Evolutionary conservation across 148 eudicot genomes (phyloP).

Genomic region (Vaccinium vitisidaea): DNA sequence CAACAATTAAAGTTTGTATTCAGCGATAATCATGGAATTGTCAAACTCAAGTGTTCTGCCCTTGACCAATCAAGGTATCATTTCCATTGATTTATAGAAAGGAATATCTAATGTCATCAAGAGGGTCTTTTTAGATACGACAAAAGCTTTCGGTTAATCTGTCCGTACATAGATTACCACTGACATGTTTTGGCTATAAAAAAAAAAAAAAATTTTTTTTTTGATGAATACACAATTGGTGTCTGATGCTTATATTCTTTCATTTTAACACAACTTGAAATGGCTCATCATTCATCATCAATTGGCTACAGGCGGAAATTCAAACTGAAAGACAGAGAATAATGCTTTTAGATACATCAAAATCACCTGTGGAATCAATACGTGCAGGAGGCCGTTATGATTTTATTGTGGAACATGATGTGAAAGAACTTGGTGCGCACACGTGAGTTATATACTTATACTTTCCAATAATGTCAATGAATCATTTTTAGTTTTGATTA

Average conservation of each 20-base stretch:
- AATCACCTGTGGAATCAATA: conserved; percentile 94
- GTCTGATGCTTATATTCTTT: background rate
- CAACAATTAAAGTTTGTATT: background rate
- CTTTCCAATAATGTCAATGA: background rate
- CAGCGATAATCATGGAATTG: background rate
- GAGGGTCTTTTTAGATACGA: background rate
- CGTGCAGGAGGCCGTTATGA: conserved; percentile 98
- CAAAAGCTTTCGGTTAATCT: background rate
- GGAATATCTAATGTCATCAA: background rate
- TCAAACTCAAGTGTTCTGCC: background rate
- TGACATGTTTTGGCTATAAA: background rate
- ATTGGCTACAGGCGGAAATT: conserved; percentile 82
- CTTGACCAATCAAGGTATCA: background rate
- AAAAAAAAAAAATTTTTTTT: background rate
- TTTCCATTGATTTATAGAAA: background rate
- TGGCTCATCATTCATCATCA: conserved; percentile 14
- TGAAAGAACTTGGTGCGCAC: conserved; percentile 97
- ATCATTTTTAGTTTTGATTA: background rate
- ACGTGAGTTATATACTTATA: conserved; percentile 52
- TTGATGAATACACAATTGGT: background rate
- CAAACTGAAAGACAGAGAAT: conserved; percentile 98
- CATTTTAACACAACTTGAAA: conserved; percentile 1
- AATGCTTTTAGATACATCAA: conserved; percentile 88
- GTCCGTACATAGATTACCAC: background rate
- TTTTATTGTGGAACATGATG: conserved; percentile 98